phyloP scores from a whole-genome alignment of 1,284 basidiomycete species.

The Tetrapyrgos nigripes region DNA sequence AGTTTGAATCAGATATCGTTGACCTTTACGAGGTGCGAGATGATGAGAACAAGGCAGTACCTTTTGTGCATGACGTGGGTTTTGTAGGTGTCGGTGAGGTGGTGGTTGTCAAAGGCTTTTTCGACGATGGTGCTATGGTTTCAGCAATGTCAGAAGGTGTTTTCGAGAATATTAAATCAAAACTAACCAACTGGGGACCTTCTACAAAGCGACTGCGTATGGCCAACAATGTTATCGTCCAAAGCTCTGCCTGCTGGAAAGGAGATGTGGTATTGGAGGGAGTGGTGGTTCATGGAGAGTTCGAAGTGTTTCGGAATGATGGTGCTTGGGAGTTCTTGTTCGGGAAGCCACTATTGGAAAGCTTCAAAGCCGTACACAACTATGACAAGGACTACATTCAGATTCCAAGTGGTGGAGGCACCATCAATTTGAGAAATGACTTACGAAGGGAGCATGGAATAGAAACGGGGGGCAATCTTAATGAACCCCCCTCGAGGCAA shows the following conservation, averaged over 20 bases:
- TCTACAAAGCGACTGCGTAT: conserved; percentile 29
- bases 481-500: too few relatives aligned
- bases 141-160: conserved; percentile 27
- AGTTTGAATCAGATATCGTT: conserved; percentile 1
- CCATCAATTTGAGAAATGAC: too few relatives aligned
- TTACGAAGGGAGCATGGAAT: too few relatives aligned
- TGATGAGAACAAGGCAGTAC: neutral
- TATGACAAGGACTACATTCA: conserved; percentile 27
- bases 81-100: conserved; percentile 2
- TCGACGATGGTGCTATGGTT: conserved; percentile 38
- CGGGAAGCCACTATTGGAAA: conserved; percentile 35
- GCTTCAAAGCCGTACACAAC: conserved; percentile 30
- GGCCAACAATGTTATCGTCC: conserved; percentile 34
- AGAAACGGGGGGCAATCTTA: too few relatives aligned
- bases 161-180: conserved; percentile 21
- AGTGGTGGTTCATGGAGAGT: conserved; percentile 14
- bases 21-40: conserved; percentile 5
- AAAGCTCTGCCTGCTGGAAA: conserved; percentile 29
- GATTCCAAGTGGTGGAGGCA: neutral
- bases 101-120: conserved; percentile 15
- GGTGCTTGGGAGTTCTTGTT: conserved; percentile 37
- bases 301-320: conserved; percentile 40
- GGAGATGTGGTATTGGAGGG: too few relatives aligned
- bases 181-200: conserved; percentile 15
- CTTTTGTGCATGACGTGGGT: neutral